Base-by-base conservation (phyloP, 805 yeast genomes). In the Candida argentea region DNA sequence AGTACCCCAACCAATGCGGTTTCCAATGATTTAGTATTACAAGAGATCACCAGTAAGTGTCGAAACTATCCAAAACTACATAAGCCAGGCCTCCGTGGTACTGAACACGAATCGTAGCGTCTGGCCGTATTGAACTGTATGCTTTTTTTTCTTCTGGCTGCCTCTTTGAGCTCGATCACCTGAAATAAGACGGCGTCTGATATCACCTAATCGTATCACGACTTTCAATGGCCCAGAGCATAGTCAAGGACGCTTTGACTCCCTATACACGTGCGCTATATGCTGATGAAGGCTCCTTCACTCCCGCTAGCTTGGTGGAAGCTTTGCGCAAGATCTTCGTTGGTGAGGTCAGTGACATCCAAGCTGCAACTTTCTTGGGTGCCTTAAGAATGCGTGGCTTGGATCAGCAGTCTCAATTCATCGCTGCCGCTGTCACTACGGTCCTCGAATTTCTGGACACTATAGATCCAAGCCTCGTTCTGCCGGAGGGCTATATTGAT, bases 341-440 rank as follows among this genome's bases (percentile, higher is more conserved):
- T 22, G 76, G 76, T 3, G 50, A 70, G 15, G 74, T 81, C 3
- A 56, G 74, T 7, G 81, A 79, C 28, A 62, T 83, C 17, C 93
- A 84, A 46, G 62, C 76, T 8, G 75, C 89, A 0, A 70, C 91
- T 6, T 87, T 91, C 46, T 63, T 91, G 32, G 77, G 93, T 0
- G 84, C 82, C 1, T 57, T 91, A 27, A 68, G 91, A 40, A 52
- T 76, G 24, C 68, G 73, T 17, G 83, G 83, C 2, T 55, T 87
- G 5, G 97, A 91, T 44, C 86, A 81, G 38, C 65, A 78, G 29
- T 75, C 96, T 0, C 82, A 72, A 20, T 83, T 60, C 49, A 81
- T 91, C 22, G 87, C 95, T 4, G 77, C 83, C 6, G 95, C 96
- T 0, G 95, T 85, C 1, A 58, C 61, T 13, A 75, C 91, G 2